Conservation (phyloP, 176 grass and related monocot species). For the Chloris gayana region DNA sequence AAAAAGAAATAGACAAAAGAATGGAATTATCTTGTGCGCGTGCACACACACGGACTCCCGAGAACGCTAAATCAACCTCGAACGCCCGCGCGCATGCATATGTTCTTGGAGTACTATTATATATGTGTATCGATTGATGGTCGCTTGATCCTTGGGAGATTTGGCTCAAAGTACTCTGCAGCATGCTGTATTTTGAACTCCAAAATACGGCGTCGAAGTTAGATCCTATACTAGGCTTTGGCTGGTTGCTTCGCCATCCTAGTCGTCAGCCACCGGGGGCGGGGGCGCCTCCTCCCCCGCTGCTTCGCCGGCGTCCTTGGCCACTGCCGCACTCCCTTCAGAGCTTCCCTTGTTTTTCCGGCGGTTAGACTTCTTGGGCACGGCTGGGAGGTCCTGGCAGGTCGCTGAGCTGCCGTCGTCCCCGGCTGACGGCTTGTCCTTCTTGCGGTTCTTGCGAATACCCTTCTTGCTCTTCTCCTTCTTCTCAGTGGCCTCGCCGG, state of each 20-base stretch:
- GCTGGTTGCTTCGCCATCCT: not conserved
- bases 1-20: constrained; percentile 35
- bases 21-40: constrained; percentile 33
- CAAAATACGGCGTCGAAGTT: not conserved
- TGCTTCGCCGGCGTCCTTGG: constrained; percentile 34
- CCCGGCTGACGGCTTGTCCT: constrained; percentile 37
- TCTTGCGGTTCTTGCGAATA: constrained; percentile 55
- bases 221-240: not conserved
- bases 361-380: constrained; percentile 84
- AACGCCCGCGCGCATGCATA: constrained; percentile 2
- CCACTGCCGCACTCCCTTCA: constrained; percentile 13
- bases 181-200: constrained; percentile 20
- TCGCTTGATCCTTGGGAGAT: constrained; percentile 26
- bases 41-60: constrained; percentile 16
- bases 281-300: constrained; percentile 38
- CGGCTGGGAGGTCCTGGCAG: constrained; percentile 60
- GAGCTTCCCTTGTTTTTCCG: constrained; percentile 61
- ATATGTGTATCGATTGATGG: constrained; percentile 1
- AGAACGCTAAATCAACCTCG: constrained; percentile 20
- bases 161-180: constrained; percentile 31
- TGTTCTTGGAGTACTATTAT: constrained; percentile 26
- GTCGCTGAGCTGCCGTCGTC: constrained; percentile 3
- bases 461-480: constrained; percentile 61
- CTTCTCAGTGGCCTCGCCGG: constrained; percentile 38
- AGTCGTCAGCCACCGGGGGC: constrained; percentile 34